phyloP scores from a whole-genome alignment of 257 asterid genomes.

The Gynochthodes officinalis region DNA sequence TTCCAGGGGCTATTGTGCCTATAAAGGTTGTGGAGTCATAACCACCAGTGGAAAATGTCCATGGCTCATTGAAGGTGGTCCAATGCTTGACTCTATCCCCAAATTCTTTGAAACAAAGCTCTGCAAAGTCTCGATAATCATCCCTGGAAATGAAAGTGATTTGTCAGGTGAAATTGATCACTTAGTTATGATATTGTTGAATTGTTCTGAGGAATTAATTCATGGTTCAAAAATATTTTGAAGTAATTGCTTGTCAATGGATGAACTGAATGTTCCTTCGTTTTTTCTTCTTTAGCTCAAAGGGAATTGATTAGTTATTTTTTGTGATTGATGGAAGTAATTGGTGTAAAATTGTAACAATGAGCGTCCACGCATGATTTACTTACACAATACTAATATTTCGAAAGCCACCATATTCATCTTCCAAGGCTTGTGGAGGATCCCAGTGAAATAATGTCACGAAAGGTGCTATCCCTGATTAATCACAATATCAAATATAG shows the following conservation, averaged over 20 bases:
- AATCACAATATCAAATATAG: neutral
- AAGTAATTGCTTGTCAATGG: too few relatives aligned
- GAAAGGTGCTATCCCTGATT: conserved; percentile 47
- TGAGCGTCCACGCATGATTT: neutral
- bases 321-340: too few relatives aligned
- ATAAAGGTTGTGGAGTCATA: conserved; percentile 33
- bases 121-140: conserved; percentile 51
- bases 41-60: conserved; percentile 28
- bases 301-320: too few relatives aligned
- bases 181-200: too few relatives aligned
- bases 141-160: conserved; percentile 27
- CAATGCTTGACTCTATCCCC: conserved; percentile 63
- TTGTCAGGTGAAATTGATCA: neutral
- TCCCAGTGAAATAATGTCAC: conserved; percentile 72
- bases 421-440: conserved; percentile 67
- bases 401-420: conserved; percentile 61
- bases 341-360: too few relatives aligned
- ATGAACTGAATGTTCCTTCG: too few relatives aligned
- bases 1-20: conserved; percentile 42
- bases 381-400: conserved; percentile 55
- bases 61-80: conserved; percentile 62
- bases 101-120: conserved; percentile 58
- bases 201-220: too few relatives aligned
- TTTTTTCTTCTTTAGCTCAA: too few relatives aligned
- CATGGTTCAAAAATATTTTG: too few relatives aligned